phyloP scores from a whole-genome alignment of 306 rosid species.

The Malus orientalis region DNA sequence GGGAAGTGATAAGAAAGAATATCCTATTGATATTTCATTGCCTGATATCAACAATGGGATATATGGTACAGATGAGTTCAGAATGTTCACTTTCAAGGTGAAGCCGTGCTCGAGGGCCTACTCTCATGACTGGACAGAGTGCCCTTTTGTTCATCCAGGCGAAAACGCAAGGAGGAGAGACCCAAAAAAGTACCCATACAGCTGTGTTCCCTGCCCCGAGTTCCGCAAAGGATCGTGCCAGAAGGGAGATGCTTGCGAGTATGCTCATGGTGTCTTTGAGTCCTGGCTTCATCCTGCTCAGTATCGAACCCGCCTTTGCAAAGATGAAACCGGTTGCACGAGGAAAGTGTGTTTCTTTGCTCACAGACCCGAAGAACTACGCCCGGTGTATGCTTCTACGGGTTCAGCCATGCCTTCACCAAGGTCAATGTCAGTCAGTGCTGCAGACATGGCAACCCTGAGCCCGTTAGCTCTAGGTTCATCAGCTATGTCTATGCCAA shows the following conservation, averaged over 20 bases:
- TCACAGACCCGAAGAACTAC: conserved; percentile 77
- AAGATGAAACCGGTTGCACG: conserved; percentile 82
- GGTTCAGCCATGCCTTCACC: conserved; percentile 99
- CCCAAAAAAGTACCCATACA: conserved; percentile 92
- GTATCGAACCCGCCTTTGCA: conserved; percentile 92
- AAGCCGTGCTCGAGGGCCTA: conserved; percentile 99
- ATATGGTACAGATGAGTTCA: conserved; percentile 81
- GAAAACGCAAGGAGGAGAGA: conserved; percentile 99
- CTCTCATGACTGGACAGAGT: conserved; percentile 98
- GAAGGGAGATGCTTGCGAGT: conserved; percentile 87
- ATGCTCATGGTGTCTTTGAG: conserved; percentile 97
- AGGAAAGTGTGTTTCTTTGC: conserved; percentile 99
- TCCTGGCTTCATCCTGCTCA: conserved; percentile 99
- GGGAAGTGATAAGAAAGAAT: conserved; percentile 83
- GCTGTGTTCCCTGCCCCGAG: conserved; percentile 98
- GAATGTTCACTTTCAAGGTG: conserved; percentile 97
- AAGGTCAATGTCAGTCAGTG: conserved; percentile 46
- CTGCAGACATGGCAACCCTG: conserved; percentile 55
- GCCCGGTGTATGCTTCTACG: conserved; percentile 88
- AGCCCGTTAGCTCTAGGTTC: conserved; percentile 81
- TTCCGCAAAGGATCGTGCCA: conserved; percentile 89
- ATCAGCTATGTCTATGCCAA: conserved; percentile 57
- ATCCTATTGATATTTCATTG: conserved; percentile 72
- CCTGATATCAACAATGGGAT: conserved; percentile 92
- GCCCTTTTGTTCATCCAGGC: conserved; percentile 97